Evolutionary conservation across 2,329 filamentous ascomycete species (phyloP).

Genomic region (Ascochyta koolunga): DNA sequence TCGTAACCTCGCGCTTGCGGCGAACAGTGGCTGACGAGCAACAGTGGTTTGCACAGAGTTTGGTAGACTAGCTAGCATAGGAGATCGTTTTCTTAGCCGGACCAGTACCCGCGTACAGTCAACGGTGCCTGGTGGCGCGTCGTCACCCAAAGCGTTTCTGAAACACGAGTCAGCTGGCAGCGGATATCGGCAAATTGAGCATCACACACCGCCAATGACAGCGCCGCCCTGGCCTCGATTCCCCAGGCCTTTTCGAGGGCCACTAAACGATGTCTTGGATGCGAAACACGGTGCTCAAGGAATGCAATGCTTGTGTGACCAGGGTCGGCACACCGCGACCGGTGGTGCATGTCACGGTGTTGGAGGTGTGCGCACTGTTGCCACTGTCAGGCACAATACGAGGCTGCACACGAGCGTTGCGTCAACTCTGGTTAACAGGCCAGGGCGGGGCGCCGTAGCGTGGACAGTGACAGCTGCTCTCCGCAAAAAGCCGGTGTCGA

Average conservation of each 20-base stretch:
- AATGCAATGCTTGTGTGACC: constrained; percentile 4
- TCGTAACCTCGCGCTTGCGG: not conserved
- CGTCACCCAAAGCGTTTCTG: constrained; percentile 8
- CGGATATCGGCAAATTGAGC: constrained; percentile 9
- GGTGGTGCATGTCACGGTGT: constrained; percentile 5
- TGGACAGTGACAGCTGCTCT: constrained; percentile 8
- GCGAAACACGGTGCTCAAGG: constrained; percentile 9
- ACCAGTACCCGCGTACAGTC: no score
- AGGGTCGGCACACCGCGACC: not conserved
- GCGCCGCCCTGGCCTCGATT: not conserved
- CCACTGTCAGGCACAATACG: not conserved
- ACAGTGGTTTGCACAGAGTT: constrained; percentile 3
- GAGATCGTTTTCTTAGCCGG: no score
- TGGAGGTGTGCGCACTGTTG: not conserved
- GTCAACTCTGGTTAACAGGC: not conserved
- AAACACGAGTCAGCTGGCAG: constrained; percentile 6
- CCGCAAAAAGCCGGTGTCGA: constrained; percentile 17
- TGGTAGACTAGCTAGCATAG: not conserved
- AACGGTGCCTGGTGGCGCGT: constrained; percentile 7
- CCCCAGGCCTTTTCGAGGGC: constrained; percentile 10
- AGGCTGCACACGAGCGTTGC: constrained; percentile 4
- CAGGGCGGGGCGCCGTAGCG: constrained; percentile 14
- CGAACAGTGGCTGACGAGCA: not conserved
- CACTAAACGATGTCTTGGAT: constrained; percentile 10
- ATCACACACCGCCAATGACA: constrained; percentile 1